Evolutionary conservation across 1,284 basidiomycete genomes (phyloP), one percentile per base, ranked within the genome.

Genomic region (Somion occarium): DNA sequence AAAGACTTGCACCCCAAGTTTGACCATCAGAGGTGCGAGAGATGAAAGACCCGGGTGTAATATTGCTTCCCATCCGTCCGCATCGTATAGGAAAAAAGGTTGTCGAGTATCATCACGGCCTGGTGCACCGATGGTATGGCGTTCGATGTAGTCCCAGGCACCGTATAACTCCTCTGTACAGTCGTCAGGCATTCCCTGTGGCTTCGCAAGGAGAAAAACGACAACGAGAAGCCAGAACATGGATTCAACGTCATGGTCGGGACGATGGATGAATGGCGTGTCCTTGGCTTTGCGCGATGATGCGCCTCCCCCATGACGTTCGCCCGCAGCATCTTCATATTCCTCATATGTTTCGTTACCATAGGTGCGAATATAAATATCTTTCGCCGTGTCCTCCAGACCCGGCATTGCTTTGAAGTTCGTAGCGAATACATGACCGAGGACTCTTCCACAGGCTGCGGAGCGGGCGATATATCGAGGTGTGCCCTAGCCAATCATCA

Each of bases 401-500:
- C 41, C 23, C 3, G 53, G 53, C 53, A 55, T 55, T 7, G 42
- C 37, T 20, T n/a, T 11, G 25, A 37, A 55, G 19, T 2, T 13
- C 5, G 3, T 43, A 4, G 7, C 5, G 5, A 43, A 13, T n/a
- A n/a, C n/a, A 9, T 1, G 15, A 1, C n/a, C 20, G 37, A 50
- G 38, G 5, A 50, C 26, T 7, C 4, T 15, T 12, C 49, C 42
- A 1, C n/a, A 18, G 27, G 23, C 13, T 3, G 49, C 52, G n/a
- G 45, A 38, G 22, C 54, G 52, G 13, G 54, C 49, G 23, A 56
- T 51, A 24, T 48, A 56, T 11, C 15, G 26, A 1, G 54, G 48
- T 13, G 54, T 56, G 2, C 54, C 54, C 54, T 56, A 15, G 3
- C n/a, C n/a, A n/a, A n/a, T n/a, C n/a, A n/a, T n/a, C n/a, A n/a